Evolutionary conservation across 108 stramenopile species (phyloP).

Genomic region (Schizochytrium sp.): DNA sequence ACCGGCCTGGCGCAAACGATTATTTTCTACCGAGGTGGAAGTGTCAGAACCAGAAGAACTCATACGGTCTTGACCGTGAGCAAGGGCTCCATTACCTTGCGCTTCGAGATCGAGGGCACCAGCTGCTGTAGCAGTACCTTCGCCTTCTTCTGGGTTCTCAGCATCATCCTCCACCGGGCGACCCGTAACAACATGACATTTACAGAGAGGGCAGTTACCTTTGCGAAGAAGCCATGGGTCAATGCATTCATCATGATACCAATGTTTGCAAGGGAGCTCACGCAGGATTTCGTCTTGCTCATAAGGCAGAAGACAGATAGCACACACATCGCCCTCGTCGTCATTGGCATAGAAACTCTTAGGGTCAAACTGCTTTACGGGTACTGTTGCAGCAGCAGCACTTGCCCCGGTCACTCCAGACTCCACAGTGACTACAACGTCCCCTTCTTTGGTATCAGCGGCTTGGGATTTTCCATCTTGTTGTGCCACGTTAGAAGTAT

Average conservation of each 20-base stretch:
- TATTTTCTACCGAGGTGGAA: not conserved
- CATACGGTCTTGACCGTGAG: not conserved
- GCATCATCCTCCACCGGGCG: constrained; percentile 32
- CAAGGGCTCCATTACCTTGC: not conserved
- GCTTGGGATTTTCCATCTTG: not conserved
- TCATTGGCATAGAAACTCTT: not conserved
- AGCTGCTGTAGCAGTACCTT: not conserved
- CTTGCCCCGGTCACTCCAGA: not conserved
- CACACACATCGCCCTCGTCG: constrained; percentile 31
- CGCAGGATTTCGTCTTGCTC: constrained; percentile 32
- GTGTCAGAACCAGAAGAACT: not conserved
- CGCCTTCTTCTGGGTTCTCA: not conserved
- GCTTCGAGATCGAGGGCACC: not conserved
- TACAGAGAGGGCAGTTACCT: constrained; percentile 2
- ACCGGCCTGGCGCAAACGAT: too few species aligned
- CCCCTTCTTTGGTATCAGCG: not conserved
- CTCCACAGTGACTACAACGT: not conserved
- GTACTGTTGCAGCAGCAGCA: not conserved
- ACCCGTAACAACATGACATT: constrained; percentile 19
- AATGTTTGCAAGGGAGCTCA: constrained; percentile 44
- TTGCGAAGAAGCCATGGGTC: constrained; percentile 57
- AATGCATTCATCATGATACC: constrained; percentile 39
- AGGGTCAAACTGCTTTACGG: not conserved
- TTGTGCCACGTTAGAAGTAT: not conserved
- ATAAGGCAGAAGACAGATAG: constrained; percentile 11